Conservation (phyloP, 208 protist species). For the Trypanosoma rangeli region DNA sequence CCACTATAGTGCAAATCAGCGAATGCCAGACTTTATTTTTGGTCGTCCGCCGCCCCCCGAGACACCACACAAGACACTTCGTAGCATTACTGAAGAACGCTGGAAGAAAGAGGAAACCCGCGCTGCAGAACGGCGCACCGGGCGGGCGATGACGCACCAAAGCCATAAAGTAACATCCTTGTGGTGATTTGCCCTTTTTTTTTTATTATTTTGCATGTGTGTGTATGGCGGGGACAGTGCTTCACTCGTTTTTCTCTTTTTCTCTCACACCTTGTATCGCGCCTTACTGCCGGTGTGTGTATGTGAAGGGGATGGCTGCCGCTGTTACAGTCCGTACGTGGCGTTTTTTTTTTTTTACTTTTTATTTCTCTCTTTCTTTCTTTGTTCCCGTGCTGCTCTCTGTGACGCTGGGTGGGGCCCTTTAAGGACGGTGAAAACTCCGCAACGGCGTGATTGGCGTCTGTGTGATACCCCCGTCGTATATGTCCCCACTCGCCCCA, state of each 20-base stretch:
- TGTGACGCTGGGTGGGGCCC: too few relatives aligned
- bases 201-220: not conserved
- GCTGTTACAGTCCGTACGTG: too few relatives aligned
- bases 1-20: conserved; percentile 25
- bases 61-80: conserved; percentile 31
- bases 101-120: conserved; percentile 43
- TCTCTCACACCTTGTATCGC: too few relatives aligned
- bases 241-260: too few relatives aligned
- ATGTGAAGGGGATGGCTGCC: too few relatives aligned
- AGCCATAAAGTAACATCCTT: conserved; percentile 56
- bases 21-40: conserved; percentile 53
- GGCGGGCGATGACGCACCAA: conserved; percentile 49
- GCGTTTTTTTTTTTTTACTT: not conserved
- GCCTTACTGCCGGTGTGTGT: too few relatives aligned
- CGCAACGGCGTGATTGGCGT: too few relatives aligned
- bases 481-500: too few relatives aligned
- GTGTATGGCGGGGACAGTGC: too few relatives aligned
- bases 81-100: conserved; percentile 44
- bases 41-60: conserved; percentile 22
- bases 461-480: too few relatives aligned
- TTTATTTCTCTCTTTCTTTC: conserved; percentile 15
- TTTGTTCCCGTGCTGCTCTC: too few relatives aligned
- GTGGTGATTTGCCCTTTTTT: conserved; percentile 39
- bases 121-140: conserved; percentile 42
- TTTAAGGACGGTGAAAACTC: too few relatives aligned